Base-by-base conservation (phyloP, 805 yeast genomes). In the Pichia nakasei region DNA sequence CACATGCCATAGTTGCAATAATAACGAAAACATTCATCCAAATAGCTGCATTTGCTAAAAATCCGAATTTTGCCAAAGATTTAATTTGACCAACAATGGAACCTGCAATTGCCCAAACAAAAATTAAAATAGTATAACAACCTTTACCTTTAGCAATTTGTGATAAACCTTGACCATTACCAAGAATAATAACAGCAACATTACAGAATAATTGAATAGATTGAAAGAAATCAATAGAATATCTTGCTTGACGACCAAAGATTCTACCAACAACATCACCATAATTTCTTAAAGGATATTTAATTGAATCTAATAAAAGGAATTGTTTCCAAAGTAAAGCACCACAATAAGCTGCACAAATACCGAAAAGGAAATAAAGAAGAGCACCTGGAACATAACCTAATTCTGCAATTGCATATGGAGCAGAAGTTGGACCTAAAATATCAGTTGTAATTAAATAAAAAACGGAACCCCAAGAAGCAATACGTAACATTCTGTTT, bases 371-470 rank as follows among this genome's bases (percentile, higher is more conserved):
- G 35, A 68, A 53, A 52, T 60, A 71, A 9, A 70, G 54, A 24
- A 69, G 60, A 42, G 64, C 54, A 31, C 76, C 75, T 18, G 73
- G 73, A 21, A 65, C 74, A 45, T 60, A 68, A 3, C 75, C 75
- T 45, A 70, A 55, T 45, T 66, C 66, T 11, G 69, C 52, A 42
- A 70, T 58, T 12, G 74, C 69, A 48, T 67, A 69, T 4, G 75
- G 75, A 19, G 75, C 73, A 39, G 64, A 59, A 12, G 67, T 58
- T 18, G 75, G 76, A 22, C 75, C 76, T 35, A 69, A 59, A 40
- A 70, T 69, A 58, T 70, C 75, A 8, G 75, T 69, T 34, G 76
- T 70, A 46, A 70, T 71, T 32, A 71, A 58, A 52, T 62, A 69
- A 56, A 70, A 69, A n/a, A 69, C 71, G 0, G 66, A 59, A 37